Evolutionary conservation across 371 early-diverging fungal species (phyloP).

Genomic region (Capillidium heterosporum): DNA sequence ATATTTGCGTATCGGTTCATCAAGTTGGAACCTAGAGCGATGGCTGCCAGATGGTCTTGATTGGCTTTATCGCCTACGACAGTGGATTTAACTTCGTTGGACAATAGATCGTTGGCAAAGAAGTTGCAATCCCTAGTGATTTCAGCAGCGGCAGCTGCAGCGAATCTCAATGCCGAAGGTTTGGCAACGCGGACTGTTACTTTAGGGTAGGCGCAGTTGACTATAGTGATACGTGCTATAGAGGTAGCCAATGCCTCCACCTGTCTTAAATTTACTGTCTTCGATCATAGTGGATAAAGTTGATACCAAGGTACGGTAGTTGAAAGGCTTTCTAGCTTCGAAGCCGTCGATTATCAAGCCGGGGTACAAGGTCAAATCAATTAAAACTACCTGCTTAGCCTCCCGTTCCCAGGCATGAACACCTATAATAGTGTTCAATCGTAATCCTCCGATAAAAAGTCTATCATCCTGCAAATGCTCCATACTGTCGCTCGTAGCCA

Average conservation of each 20-base stretch:
- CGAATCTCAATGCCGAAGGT: slow-evolving; percentile 81
- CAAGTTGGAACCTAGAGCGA: slow-evolving; percentile 87
- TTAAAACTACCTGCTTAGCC: slow-evolving; percentile 73
- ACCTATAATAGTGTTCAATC: slow-evolving; percentile 74
- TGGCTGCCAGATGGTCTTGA: slow-evolving; percentile 25
- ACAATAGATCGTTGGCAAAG: slow-evolving; percentile 10
- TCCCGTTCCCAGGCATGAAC: slow-evolving; percentile 91
- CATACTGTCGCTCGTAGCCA: slow-evolving; percentile 13
- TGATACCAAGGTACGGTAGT: slow-evolving; percentile 70
- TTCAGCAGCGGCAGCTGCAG: slow-evolving; percentile 77
- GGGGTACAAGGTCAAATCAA: slow-evolving; percentile 62
- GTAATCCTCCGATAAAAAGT: slow-evolving; percentile 65
- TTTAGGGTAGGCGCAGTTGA: slow-evolving; percentile 63
- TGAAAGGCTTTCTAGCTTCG: slow-evolving; percentile 25
- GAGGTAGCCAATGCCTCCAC: slow-evolving; percentile 66
- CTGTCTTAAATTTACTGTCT: slow-evolving; percentile 59
- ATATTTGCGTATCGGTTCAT: slow-evolving; percentile 71
- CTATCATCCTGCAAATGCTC: slow-evolving; percentile 15
- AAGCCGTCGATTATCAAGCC: not conserved
- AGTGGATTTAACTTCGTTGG: not conserved
- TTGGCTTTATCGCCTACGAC: not conserved
- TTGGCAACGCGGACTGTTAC: slow-evolving; percentile 79
- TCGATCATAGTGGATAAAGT: slow-evolving; percentile 49
- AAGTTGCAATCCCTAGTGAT: slow-evolving; percentile 54
- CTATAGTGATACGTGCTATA: slow-evolving; percentile 45